Base-by-base conservation (phyloP, 305 asterid species). In the Striga hermonthica region DNA sequence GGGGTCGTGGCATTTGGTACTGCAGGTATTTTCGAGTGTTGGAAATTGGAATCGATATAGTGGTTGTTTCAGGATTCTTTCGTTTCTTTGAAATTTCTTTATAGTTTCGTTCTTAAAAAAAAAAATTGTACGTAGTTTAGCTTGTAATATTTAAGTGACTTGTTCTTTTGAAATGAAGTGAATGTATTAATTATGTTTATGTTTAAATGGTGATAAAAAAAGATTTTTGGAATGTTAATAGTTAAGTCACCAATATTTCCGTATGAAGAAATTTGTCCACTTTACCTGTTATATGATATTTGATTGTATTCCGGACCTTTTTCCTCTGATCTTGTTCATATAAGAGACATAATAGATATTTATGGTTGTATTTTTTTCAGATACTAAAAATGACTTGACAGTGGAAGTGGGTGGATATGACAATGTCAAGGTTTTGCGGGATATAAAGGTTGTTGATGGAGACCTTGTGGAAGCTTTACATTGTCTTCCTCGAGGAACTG, bases 371-470 rank as follows among this genome's bases (percentile, higher is more conserved):
- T 72, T 69, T 13, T 76, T 80, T 59, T 70, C 87, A 90, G 98
- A 83, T 62, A 82, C 97, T 60, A 78, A 79, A 61, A 93, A 93
- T 65, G 95, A 83, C 62, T 71, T 90, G 86, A 83, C 90, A 16
- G 73, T 74, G 70, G 97, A 90, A 81, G 89, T 93, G 52, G 98
- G 98, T 43, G 98, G 98, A 68, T 93, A 93, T 39, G 90, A 93
- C 72, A 84, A 90, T 57, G 95, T 93, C 73, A 82, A 60, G 61
- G 94, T 88, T 74, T 74, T 88, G 85, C 84, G 82, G 69, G 76
- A 75, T 65, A 75, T 90, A 44, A 90, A 93, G 77, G 96, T 93
- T 22, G 96, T 93, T 4, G 97, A 90, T 64, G 95, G 90, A 68
- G 86, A 84, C 75, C 81, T 82, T 22, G 83, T 93, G 62, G 94